phyloP scores from a whole-genome alignment of 1,284 basidiomycete genomes.

The Rhodotorula mucilaginosa region DNA sequence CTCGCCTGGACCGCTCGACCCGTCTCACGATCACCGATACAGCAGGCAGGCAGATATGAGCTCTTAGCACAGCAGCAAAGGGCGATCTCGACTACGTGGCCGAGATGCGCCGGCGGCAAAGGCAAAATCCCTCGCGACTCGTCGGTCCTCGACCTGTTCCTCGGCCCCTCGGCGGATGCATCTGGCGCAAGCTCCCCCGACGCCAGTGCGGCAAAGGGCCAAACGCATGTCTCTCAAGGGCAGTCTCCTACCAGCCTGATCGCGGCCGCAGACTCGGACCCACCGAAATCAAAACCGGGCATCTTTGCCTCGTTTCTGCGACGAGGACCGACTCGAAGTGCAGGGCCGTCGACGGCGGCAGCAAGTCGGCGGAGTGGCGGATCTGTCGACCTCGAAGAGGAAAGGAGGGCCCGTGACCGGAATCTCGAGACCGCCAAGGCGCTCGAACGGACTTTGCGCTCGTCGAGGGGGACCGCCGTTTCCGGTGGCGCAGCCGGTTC shows the following conservation, averaged over 20 bases:
- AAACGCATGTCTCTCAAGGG: neutral
- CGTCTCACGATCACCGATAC: neutral
- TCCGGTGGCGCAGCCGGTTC: conserved; percentile 6
- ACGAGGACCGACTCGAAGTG: neutral
- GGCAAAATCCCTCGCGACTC: neutral
- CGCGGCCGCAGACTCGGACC: too few species aligned
- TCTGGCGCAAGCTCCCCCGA: neutral
- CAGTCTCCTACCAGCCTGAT: too few species aligned
- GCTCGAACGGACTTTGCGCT: conserved; percentile 32
- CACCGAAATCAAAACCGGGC: too few species aligned
- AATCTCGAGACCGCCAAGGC: conserved; percentile 31
- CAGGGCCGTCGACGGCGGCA: neutral
- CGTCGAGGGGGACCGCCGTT: conserved; percentile 9
- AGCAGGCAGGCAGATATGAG: too few species aligned
- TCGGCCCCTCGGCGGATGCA: neutral
- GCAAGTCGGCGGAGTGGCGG: neutral
- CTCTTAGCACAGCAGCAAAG: too few species aligned
- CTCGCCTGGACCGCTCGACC: neutral
- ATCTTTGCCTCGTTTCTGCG: neutral
- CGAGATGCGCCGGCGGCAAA: too few species aligned
- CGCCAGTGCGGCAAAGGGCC: neutral
- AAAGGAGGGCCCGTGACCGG: conserved; percentile 13
- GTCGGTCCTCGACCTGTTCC: conserved; percentile 7
- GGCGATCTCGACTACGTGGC: too few species aligned
- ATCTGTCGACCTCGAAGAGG: conserved; percentile 15